Conservation (phyloP, 176 grass and related monocot genomes). For the Puya raimondii region DNA sequence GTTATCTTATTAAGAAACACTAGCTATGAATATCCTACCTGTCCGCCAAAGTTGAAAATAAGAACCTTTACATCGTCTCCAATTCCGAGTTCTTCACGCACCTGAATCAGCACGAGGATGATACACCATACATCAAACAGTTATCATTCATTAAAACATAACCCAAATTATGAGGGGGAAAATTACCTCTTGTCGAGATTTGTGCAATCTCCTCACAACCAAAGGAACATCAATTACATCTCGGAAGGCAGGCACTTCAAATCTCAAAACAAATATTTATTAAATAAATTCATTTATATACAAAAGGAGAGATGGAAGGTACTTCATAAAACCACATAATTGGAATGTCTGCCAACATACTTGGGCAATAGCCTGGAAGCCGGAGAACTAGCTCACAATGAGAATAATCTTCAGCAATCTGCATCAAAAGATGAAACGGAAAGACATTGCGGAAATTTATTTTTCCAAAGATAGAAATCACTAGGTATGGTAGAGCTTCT, state of each 20-base stretch:
- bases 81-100: conserved; percentile 82
- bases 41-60: conserved; percentile 96
- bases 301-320: background rate
- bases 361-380: conserved; percentile 93
- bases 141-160: background rate
- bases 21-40: conserved; percentile 33
- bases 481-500: background rate
- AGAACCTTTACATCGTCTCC: conserved; percentile 76
- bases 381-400: conserved; percentile 86
- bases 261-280: conserved; percentile 16
- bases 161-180: background rate
- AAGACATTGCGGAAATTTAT: background rate
- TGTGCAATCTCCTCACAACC: conserved; percentile 77
- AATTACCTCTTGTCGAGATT: conserved; percentile 65
- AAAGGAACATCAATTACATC: conserved; percentile 95
- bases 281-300: background rate
- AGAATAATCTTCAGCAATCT: conserved; percentile 98
- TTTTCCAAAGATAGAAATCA: background rate
- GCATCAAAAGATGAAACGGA: conserved; percentile 5
- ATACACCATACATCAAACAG: background rate
- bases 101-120: conserved; percentile 34
- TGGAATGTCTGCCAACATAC: conserved; percentile 33
- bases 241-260: conserved; percentile 79
- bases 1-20: background rate
- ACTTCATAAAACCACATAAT: background rate